Evolutionary conservation across 768 basidiomycete genomes (phyloP).

Genomic region (Boletus barrowsii): DNA sequence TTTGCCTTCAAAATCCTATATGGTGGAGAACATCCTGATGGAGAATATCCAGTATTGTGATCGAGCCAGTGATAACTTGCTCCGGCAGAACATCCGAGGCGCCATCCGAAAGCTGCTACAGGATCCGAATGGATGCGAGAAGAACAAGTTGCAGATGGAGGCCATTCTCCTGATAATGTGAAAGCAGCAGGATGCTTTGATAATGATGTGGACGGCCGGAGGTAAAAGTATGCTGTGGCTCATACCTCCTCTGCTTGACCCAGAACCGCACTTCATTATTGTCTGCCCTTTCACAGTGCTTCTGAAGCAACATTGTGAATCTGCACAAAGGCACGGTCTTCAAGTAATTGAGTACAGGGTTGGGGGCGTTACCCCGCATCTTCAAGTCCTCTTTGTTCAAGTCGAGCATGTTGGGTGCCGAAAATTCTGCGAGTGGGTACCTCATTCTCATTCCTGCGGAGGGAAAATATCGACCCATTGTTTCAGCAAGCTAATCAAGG

Average conservation of each 20-base stretch:
- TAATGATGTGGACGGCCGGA: slow-evolving; percentile 4
- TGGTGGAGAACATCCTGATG: neutral
- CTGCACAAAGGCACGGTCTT: neutral
- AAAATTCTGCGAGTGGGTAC: neutral
- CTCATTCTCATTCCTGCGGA: neutral
- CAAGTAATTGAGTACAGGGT: neutral
- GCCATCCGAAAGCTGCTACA: neutral
- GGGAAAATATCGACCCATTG: neutral
- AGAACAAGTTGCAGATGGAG: slow-evolving; percentile 3
- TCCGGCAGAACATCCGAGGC: neutral
- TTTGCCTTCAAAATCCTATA: neutral
- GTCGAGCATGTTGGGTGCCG: neutral
- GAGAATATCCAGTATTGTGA: neutral
- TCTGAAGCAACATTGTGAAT: neutral
- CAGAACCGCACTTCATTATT: neutral
- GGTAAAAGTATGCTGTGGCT: slow-evolving; percentile 7
- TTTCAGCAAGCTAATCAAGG: neutral
- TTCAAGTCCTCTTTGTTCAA: slow-evolving; percentile 3
- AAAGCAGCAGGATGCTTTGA: neutral
- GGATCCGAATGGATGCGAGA: neutral
- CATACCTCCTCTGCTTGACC: neutral
- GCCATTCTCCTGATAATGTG: neutral
- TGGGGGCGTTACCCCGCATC: neutral
- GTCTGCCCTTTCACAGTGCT: slow-evolving; percentile 3
- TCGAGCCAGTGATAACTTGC: neutral